phyloP scores from a whole-genome alignment of 352 stramenopile genomes.

The Pythium grandisporangium region DNA sequence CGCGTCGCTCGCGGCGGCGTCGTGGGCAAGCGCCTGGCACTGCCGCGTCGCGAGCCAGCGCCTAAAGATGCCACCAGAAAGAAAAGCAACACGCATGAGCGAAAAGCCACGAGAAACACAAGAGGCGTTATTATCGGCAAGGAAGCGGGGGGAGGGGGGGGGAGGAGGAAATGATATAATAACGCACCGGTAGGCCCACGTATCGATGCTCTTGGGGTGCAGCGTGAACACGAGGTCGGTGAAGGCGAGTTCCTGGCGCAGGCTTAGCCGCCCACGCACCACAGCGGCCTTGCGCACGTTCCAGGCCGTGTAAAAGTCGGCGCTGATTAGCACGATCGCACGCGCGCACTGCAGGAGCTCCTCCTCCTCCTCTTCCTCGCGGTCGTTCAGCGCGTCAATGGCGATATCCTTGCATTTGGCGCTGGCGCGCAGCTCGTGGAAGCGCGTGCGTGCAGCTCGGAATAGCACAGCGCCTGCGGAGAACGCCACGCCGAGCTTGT shows the following conservation, averaged over 20 bases:
- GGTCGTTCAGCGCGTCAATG: no score
- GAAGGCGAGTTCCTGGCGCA: conserved; percentile 43
- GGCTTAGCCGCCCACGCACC: conserved; percentile 21
- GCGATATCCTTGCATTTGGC: conserved; percentile 7
- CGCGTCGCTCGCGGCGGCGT: conserved; percentile 8
- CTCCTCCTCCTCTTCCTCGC: conserved; percentile 1
- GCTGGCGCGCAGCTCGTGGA: conserved; percentile 30
- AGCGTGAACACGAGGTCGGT: conserved; percentile 65
- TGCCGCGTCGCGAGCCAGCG: conserved; percentile 44
- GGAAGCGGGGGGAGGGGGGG: no score
- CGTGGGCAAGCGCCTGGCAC: conserved; percentile 6
- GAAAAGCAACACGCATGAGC: not conserved
- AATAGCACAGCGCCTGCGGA: conserved; percentile 39
- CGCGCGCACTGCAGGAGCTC: conserved; percentile 46
- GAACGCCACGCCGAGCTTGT: conserved; percentile 75
- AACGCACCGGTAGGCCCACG: conserved; percentile 67
- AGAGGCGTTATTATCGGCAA: not conserved
- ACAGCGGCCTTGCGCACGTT: conserved; percentile 69
- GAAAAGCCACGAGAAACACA: not conserved
- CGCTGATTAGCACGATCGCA: conserved; percentile 61
- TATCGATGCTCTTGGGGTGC: conserved; percentile 83
- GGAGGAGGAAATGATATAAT: no score
- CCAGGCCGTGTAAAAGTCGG: conserved; percentile 83
- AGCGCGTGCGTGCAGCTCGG: conserved; percentile 34
- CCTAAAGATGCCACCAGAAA: no score